Evolutionary conservation across 805 yeast species (phyloP).

Genomic region (Myxozyma kluyveri): DNA sequence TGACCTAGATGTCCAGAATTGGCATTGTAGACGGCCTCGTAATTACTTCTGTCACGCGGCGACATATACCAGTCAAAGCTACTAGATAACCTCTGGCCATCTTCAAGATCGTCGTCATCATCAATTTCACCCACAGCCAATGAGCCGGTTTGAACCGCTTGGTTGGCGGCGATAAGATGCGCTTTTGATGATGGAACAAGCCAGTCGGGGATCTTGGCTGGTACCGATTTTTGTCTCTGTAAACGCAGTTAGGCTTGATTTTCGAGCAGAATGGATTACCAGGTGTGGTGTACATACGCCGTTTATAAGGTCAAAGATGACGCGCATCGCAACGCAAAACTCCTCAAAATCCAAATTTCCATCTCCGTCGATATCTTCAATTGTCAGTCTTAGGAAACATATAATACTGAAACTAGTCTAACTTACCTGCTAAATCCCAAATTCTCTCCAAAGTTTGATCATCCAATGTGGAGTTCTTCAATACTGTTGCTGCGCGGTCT

Average conservation of each 20-base stretch:
- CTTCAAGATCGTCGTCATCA: conserved; percentile 50
- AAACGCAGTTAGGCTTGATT: neutral
- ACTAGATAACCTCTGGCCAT: conserved; percentile 60
- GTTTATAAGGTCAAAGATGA: conserved; percentile 87
- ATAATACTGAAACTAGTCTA: neutral
- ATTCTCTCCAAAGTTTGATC: conserved; percentile 75
- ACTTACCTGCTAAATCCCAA: conserved; percentile 69
- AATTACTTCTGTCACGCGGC: conserved; percentile 75
- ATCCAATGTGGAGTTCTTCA: conserved; percentile 81
- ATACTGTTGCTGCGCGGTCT: conserved; percentile 77
- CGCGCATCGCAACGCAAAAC: conserved; percentile 94
- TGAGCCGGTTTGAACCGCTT: conserved; percentile 50
- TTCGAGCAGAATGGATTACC: neutral
- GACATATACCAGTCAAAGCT: conserved; percentile 96
- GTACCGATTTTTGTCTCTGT: conserved; percentile 47
- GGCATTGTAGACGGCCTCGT: conserved; percentile 72
- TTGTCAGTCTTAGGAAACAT: neutral
- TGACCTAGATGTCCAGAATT: conserved; percentile 78
- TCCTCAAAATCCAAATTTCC: conserved; percentile 94
- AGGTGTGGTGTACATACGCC: conserved; percentile 45
- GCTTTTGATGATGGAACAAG: conserved; percentile 85
- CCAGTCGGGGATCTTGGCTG: conserved; percentile 82
- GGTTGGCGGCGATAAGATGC: conserved; percentile 80
- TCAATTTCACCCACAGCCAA: conserved; percentile 17
- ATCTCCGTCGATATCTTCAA: conserved; percentile 79